Evolutionary conservation across 371 early-diverging fungal genomes (phyloP), one percentile per base, ranked within the genome.

Genomic region (Syncephalis fuscata): DNA sequence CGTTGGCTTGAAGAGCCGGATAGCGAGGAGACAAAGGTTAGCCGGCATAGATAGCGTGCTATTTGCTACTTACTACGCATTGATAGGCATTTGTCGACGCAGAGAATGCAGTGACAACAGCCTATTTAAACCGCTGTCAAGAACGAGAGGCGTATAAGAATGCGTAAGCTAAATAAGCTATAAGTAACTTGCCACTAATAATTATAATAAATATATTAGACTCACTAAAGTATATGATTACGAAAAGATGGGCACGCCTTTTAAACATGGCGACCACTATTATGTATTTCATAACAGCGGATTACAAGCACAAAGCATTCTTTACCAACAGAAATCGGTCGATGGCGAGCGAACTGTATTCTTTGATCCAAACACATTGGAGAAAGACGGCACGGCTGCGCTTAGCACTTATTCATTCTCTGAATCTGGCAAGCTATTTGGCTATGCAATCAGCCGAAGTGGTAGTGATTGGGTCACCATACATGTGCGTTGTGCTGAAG

Each of bases 391-490:
- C 17, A 57, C 58, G 17, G 56, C 58, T 16, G 45, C 57, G 2
- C 44, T 61, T 39, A 41, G 42, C 20, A 69, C 70, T 22, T 70
- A 74, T 56, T 50, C 36, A 11, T 66, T 80, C 23, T 73, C 76
- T 16, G 59, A 65, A 7, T 67, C 71, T 36, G 79, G 79, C 16
- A 44, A 52, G 21, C 24, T 53, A 11, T 63, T 48, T 24, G 63
- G 52, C 9, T 67, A 62, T 52, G 50, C 46, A 8, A 72, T 79
- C 54, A 59, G 71, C n/a, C 63, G 70, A 53, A 60, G 56, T 7
- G 81, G 78, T 38, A 60, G 62, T 45, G 82, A 81, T 54, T 81
- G 82, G 79, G 71, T 66, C 49, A 70, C 59, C 5, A 64, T 78
- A 43, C 61, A 67, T 51, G 59, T 78, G 16, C 49, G 52, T 45